Evolutionary conservation across 2,329 filamentous ascomycete species (phyloP), one percentile per base, ranked within the genome.

Genomic region (Penicillium occitanis): DNA sequence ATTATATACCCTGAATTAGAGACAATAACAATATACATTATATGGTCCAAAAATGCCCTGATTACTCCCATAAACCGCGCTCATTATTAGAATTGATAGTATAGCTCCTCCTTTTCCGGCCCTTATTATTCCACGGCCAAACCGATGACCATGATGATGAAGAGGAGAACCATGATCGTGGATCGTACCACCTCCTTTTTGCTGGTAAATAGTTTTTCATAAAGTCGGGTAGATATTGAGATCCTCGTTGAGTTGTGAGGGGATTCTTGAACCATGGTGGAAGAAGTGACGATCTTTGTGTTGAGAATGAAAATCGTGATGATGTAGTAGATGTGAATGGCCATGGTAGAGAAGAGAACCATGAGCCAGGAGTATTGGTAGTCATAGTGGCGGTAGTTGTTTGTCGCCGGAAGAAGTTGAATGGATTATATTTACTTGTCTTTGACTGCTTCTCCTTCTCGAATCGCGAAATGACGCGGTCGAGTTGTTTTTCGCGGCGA

Each of bases 381-480:
- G 37, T 14, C 6, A 58, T 44, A 14, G 59, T 37, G 35, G 40
- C 40, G 5, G 22, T 42, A 7, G 22, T 30, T 61, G 17, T 44
- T 46, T n/a, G 22, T 25, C 28, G 30, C 19, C 48, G 25, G 44
- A 62, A 63, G 25, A 60, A 17, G 10, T 63, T 35, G 13, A 66
- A 64, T 14, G 50, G 53, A 25, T 35, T 53, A 37, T 46, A 55
- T 25, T 46, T 40, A n/a, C 37, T 42, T 5, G 19, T n/a, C 10
- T 48, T 65, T 28, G 55, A 14, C 30, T 30, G 11, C 6, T 68
- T 71, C 33, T 77, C 70, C 22, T 71, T 71, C 61, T 70, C 70
- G 51, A 80, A 71, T 1, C 70, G 68, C 40, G 77, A 71, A 8
- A 80, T 66, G 30, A 79, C 76, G 10, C 72, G 73, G 46, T 79